phyloP scores from a whole-genome alignment of 2,329 filamentous ascomycete genomes.

The Zopfia rhizophila region DNA sequence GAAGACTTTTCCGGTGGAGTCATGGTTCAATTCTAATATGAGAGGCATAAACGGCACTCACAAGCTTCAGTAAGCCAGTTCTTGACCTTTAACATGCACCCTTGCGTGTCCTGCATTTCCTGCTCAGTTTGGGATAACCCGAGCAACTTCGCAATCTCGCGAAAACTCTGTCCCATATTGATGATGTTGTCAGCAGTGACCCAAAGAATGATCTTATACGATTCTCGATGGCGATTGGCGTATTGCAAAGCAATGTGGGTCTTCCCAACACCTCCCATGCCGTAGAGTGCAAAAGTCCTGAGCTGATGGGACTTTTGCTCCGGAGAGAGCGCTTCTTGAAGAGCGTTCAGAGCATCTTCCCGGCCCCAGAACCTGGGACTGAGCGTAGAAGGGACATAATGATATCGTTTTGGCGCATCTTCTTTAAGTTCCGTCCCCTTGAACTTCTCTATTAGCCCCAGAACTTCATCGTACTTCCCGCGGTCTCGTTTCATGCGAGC shows the following conservation, averaged over 20 bases:
- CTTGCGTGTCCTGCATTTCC: conserved; percentile 19
- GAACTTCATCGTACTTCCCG: conserved; percentile 15
- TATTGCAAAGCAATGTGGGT: conserved; percentile 43
- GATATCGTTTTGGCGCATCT: conserved; percentile 5
- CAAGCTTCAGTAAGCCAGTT: conserved; percentile 31
- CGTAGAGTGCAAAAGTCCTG: conserved; percentile 21
- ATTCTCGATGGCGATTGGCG: conserved; percentile 28
- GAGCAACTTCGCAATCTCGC: conserved; percentile 21
- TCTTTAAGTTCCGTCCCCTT: conserved; percentile 17
- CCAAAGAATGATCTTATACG: conserved; percentile 38
- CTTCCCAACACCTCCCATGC: conserved; percentile 39
- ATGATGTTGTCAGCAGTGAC: conserved; percentile 20
- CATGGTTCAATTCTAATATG: too few species aligned
- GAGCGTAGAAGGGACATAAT: conserved; percentile 24
- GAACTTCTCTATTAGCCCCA: conserved; percentile 24
- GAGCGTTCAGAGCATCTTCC: conserved; percentile 17
- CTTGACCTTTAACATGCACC: conserved; percentile 33
- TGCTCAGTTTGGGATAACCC: conserved; percentile 15
- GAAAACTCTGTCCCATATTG: conserved; percentile 31
- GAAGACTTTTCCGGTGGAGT: too few species aligned
- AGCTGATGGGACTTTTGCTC: conserved; percentile 1
- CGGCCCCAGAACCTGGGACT: conserved; percentile 27
- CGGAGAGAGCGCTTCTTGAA: conserved; percentile 12
- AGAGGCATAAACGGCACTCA: too few species aligned
- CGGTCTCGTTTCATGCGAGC: conserved; percentile 36